Percentiles rank a stretch among this genome's conserved stretches.
Conservation (phyloP, 768 basidiomycete species). For the Myochromella boudieri region DNA sequence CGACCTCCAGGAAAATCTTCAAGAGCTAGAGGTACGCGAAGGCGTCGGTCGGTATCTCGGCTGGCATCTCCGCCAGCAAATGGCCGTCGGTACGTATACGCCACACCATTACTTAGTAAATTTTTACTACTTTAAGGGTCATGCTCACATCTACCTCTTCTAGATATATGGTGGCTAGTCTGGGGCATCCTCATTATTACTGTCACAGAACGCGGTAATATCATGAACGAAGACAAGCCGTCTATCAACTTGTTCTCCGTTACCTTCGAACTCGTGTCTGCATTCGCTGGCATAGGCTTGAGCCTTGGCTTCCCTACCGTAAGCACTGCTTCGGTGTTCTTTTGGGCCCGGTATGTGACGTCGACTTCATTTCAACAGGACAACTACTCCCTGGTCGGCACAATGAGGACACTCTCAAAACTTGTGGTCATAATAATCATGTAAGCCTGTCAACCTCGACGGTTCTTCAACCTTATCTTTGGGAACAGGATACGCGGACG, state of each 20-base stretch:
- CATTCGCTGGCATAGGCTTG: conserved; percentile 69
- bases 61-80: conserved; percentile 67
- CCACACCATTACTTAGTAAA: background rate
- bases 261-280: conserved; percentile 66
- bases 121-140: too few species aligned
- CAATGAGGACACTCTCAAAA: conserved; percentile 66
- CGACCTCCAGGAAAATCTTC: conserved; percentile 42
- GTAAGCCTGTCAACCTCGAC: conserved; percentile 29
- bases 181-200: conserved; percentile 71
- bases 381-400: conserved; percentile 64
- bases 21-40: conserved; percentile 36
- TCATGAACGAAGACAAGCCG: conserved; percentile 53
- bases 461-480: background rate
- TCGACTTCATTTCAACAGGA: conserved; percentile 28
- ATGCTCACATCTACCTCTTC: too few species aligned
- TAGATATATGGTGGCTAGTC: conserved; percentile 83
- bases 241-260: conserved; percentile 64
- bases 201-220: conserved; percentile 63
- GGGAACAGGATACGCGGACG: conserved; percentile 58
- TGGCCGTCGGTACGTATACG: conserved; percentile 45
- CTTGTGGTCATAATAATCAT: conserved; percentile 72
- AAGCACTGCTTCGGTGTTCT: conserved; percentile 8
- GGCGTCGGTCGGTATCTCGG: conserved; percentile 44
- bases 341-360: background rate
- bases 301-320: conserved; percentile 60